These are phyloP conservation scores for Wakefieldia striispora DNA, from an alignment of 768 basidiomycete species.

Conservation along the genomic window DNA sequence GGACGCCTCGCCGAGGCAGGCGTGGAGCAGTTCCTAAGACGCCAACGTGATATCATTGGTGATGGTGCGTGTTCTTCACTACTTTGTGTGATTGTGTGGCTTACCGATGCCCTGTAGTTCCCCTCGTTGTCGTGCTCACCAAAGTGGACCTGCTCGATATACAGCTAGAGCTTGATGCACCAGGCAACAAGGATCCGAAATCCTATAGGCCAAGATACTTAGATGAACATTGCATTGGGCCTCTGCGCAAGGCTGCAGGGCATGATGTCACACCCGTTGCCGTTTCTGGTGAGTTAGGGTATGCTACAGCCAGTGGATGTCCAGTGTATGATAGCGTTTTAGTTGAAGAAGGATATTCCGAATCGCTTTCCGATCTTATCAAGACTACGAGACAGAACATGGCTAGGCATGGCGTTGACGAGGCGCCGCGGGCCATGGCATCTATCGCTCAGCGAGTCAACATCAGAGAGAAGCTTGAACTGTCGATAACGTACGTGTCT, in stretches of 20 bases:
- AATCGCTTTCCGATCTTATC: too few species aligned
- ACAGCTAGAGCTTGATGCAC: constrained; percentile 3
- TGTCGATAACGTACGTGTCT: constrained; percentile 8
- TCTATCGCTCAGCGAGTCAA: constrained; percentile 16
- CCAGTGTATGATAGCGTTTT: too few species aligned
- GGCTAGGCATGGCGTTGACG: constrained; percentile 3
- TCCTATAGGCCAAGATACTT: background rate
- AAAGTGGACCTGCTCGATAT: constrained; percentile 6
- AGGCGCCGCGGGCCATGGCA: constrained; percentile 9
- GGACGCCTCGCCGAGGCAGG: background rate
- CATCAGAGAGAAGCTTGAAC: constrained; percentile 14
- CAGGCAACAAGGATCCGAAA: background rate
- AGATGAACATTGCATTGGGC: background rate
- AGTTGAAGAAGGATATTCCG: too few species aligned
- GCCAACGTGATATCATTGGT: background rate
- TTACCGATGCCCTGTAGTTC: background rate
- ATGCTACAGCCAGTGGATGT: background rate
- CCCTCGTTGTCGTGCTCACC: too few species aligned
- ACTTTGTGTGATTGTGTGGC: too few species aligned
- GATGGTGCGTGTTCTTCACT: background rate
- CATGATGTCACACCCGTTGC: background rate
- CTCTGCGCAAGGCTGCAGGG: constrained; percentile 2
- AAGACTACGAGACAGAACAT: background rate
- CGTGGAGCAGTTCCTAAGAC: background rate
- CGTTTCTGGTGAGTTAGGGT: constrained; percentile 9